Base-by-base conservation (phyloP, 2,329 filamentous ascomycete species). In the Arthrobotrys conoides region DNA sequence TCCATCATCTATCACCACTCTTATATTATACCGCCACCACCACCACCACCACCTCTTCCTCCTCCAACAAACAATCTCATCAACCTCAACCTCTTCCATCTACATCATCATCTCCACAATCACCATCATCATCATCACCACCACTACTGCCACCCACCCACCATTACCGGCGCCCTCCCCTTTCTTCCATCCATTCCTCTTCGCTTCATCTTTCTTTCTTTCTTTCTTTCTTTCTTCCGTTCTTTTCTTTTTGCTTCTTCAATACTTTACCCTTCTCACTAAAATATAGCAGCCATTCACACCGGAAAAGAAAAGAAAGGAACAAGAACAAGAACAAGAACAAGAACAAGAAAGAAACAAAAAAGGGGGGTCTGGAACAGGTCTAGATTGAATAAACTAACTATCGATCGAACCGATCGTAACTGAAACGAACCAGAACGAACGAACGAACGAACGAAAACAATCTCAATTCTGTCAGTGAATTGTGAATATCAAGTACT, bases 41-140 rank as follows among this genome's bases (percentile, higher is more conserved):
- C 18, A 10, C 14, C 36, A 14, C 36, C 4, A 10, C 12, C 36
- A 14, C 36, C 9, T 10, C 14, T 30, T 48, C 46, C 46, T 1
- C 22, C 46, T 3, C 6, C n/a, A 20, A 20, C n/a, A 22, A 9
- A 18, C 51, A 22, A 30, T 3, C 14, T 18, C 48, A n/a, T 30
- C 27, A 3, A n/a, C 49, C 16, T 24, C 38, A 1, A 36, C 16
- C 27, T 30, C 33, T 20, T 16, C 20, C 49, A 24, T 70, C 51
- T 27, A 16, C 59, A 30, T 33, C 61, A 53, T 70, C 51, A 48
- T 27, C 38, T 27, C n/a, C 59, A 30, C 16, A 38, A 10, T 41
- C 57, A 20, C 36, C 57, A 48, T 22, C 38, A 18, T 22, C 38
- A 22, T 24, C 61, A 14, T 20, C 9, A 27, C 33, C 48, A 49